Evolutionary conservation across 176 grass and related monocot genomes (phyloP).

Genomic region (Aegilops sharonensis): DNA sequence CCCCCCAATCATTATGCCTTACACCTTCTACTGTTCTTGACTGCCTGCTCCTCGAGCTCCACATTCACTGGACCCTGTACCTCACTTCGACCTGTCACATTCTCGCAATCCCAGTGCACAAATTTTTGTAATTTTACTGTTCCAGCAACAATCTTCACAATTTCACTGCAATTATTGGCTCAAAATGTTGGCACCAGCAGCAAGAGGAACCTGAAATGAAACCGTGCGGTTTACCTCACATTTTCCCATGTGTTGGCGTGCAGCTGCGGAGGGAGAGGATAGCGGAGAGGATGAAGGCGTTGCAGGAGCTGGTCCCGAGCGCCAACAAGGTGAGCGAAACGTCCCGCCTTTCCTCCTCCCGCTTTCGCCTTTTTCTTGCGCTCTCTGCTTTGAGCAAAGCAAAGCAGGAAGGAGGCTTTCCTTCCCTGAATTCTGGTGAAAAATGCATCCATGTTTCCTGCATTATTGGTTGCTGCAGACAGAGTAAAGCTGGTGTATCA

Average conservation of each 20-base stretch:
- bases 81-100: background rate
- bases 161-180: background rate
- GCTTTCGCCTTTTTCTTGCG: constrained; percentile 4
- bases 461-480: background rate
- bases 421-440: constrained; percentile 36
- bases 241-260: constrained; percentile 26
- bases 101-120: background rate
- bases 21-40: constrained; percentile 10
- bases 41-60: background rate
- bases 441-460: constrained; percentile 21
- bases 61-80: constrained; percentile 5
- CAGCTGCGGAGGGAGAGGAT: constrained; percentile 98
- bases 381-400: constrained; percentile 28
- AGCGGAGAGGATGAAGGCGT: constrained; percentile 96
- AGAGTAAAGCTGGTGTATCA: constrained; percentile 18
- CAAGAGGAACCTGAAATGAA: background rate
- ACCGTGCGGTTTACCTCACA: constrained; percentile 4
- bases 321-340: constrained; percentile 74
- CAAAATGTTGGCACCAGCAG: background rate
- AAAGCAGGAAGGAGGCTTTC: constrained; percentile 41
- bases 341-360: constrained; percentile 11
- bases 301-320: constrained; percentile 87
- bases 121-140: background rate
- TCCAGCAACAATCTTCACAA: background rate
- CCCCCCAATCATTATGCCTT: background rate